phyloP scores from a whole-genome alignment of 2,329 filamentous ascomycete genomes.

The Fusarium sp. region DNA sequence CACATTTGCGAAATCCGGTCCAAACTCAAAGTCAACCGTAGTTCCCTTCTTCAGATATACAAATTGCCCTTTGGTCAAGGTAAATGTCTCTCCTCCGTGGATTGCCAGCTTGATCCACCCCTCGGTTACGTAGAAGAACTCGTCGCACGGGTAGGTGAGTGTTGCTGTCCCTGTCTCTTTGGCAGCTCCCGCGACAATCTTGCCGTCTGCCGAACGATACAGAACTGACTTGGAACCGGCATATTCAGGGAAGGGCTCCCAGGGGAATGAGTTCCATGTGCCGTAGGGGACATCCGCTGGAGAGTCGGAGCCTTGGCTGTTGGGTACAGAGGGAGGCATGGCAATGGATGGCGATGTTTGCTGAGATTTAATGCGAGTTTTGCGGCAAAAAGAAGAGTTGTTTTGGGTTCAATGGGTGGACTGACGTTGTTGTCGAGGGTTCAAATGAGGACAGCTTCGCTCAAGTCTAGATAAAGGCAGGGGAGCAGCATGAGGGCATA shows the following conservation, averaged over 20 bases:
- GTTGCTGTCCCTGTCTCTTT: slow-evolving; percentile 9
- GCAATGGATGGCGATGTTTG: neutral
- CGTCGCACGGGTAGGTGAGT: slow-evolving; percentile 11
- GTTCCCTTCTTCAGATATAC: slow-evolving; percentile 4
- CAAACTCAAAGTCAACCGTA: slow-evolving; percentile 9
- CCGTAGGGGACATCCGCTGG: neutral
- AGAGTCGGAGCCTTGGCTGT: neutral
- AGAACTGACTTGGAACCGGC: slow-evolving; percentile 5
- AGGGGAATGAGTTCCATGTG: slow-evolving; percentile 11
- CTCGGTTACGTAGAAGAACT: slow-evolving; percentile 19
- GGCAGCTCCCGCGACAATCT: neutral
- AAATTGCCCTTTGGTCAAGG: neutral
- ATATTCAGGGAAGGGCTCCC: slow-evolving; percentile 14
- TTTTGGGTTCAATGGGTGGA: neutral
- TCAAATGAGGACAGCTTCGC: neutral
- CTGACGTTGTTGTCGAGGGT: neutral
- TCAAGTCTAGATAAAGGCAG: neutral
- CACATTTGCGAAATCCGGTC: slow-evolving; percentile 2
- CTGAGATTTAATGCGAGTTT: too few relatives aligned
- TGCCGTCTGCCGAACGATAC: neutral
- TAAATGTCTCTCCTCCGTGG: neutral
- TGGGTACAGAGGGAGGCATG: neutral
- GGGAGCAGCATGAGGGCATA: neutral
- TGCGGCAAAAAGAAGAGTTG: neutral
- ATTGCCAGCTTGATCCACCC: slow-evolving; percentile 9